Conservation (phyloP, 192 early-diverging fungal species). For the Backusella australiensis region DNA sequence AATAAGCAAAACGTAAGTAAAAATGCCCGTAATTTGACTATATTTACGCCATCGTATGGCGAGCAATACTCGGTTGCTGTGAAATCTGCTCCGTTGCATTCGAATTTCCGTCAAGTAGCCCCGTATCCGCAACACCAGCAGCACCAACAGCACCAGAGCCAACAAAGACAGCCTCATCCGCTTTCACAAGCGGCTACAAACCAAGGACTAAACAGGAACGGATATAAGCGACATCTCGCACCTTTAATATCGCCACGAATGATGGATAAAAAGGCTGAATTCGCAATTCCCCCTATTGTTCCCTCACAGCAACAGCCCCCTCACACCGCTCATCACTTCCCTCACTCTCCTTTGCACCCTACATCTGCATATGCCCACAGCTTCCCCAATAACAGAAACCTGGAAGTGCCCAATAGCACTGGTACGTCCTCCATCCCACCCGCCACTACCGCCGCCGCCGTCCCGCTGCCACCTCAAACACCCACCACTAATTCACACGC, state of each 20-base stretch:
- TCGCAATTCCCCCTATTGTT: slow-evolving; percentile 30
- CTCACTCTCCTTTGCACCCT: background rate
- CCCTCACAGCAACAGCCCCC: slow-evolving; percentile 27
- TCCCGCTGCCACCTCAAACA: slow-evolving; percentile 44
- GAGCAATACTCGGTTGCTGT: slow-evolving; percentile 40
- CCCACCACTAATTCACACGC: slow-evolving; percentile 47
- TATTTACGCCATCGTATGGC: slow-evolving; percentile 48
- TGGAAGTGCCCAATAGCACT: background rate
- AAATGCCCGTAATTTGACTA: slow-evolving; percentile 46
- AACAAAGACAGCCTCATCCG: slow-evolving; percentile 4
- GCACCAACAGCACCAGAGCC: slow-evolving; percentile 9
- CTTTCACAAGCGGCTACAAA: background rate
- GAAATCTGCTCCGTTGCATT: slow-evolving; percentile 47
- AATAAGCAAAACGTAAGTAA: slow-evolving; percentile 32
- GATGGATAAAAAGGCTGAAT: slow-evolving; percentile 16
- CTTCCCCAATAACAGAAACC: background rate
- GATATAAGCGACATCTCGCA: slow-evolving; percentile 16
- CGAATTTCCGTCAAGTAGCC: slow-evolving; percentile 31
- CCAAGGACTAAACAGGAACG: background rate
- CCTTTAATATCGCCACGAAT: slow-evolving; percentile 33
- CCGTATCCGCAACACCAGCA: slow-evolving; percentile 27
- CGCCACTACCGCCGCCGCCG: slow-evolving; percentile 13
- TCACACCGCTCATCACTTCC: slow-evolving; percentile 5
- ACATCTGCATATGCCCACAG: background rate
- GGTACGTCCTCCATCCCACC: background rate